Evolutionary conservation across 352 stramenopile species (phyloP), one percentile per base, ranked within the genome.

Genomic region (Albugo candida): DNA sequence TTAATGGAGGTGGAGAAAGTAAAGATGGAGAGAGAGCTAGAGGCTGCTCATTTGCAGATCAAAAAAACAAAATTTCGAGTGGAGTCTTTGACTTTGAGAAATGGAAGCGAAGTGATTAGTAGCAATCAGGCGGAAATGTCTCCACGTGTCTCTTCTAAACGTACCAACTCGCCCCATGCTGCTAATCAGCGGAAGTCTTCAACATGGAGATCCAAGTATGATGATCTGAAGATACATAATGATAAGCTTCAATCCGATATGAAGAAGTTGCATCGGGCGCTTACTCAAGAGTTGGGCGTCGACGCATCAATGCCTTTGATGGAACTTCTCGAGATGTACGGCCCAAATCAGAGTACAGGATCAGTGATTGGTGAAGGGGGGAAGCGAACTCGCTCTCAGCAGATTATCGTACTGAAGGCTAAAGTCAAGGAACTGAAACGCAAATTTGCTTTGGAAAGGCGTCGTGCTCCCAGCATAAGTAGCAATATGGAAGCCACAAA

Each of bases 381-480:
- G 3, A 75, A 74, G 10, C 65, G 75, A 11, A 74, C 73, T 5
- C 58, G 78, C n/a, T 69, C 73, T 13, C 75, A 92, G 57, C 77
- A 84, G 36, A 92, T 92, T 41, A 61, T 88, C 36, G 82, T 87
- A 63, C 64, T 91, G 4, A 83, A 83, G 48, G 58, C 71, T 20
- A 85, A 86, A 47, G 58, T 91, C 35, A 84, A 84, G 48, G 82
- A 82, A 50, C 61, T 86, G 1, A 58, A 86, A 45, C 47, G n/a
- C 2, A 21, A 49, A n/a, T 16, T 21, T 5, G 18, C 41, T 13
- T 21, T 31, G 37, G 14, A 49, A 17, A 11, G 44, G 42, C 36
- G 27, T 34, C 17, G 20, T 43, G 38, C 38, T 43, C 8, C 38
- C 38, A 43, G 21, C 16, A 31, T 31, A 31, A 31, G 24, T 31